Base-by-base conservation (phyloP, 169 alveolate genomes). In the Perkinsus olseni region DNA sequence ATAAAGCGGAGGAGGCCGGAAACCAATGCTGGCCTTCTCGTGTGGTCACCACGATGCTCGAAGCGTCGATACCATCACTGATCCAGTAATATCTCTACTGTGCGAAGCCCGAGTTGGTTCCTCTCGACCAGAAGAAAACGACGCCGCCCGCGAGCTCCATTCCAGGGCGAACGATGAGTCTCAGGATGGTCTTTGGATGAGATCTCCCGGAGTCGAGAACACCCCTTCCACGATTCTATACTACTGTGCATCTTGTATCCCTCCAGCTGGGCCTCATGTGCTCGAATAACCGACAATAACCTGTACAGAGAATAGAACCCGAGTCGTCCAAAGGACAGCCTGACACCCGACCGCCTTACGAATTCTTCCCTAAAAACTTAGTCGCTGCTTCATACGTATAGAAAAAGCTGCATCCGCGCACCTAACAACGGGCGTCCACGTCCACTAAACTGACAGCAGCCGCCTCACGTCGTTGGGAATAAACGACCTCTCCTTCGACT, bases 201-300 rank as follows among this genome's bases (percentile, higher is more conserved):
- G n/a, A n/a, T n/a, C n/a, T n/a, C n/a, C n/a, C n/a, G n/a, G n/a
- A n/a, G n/a, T n/a, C n/a, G n/a, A n/a, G n/a, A n/a, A n/a, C n/a
- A n/a, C n/a, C n/a, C n/a, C n/a, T n/a, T n/a, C 50, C 50, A 40
- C 50, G 50, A 6, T 40, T 11, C 50, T 40, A 6, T 11, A 62
- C 34, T 74, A 38, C 93, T 95, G 94, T 98, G 98, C 99, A 97
- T 98, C 95, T 97, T 96, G 94, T 96, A 98, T 28, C 99, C 99
- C 95, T 98, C 99, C 91, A 98, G 92, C 95, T 98, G 97, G 17
- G 99, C 99, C 94, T 98, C 99, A 95, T 99, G 99, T 0, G 99
- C 99, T 92, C 99, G 94, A 0, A 95, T 96, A 37, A 37, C 82
- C 31, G 39, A 37, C 39, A 37, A 37, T 82, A 37, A 36, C 31